phyloP scores from a whole-genome alignment of 2,329 filamentous ascomycete species.

The Malbranchea cinnamomea region DNA sequence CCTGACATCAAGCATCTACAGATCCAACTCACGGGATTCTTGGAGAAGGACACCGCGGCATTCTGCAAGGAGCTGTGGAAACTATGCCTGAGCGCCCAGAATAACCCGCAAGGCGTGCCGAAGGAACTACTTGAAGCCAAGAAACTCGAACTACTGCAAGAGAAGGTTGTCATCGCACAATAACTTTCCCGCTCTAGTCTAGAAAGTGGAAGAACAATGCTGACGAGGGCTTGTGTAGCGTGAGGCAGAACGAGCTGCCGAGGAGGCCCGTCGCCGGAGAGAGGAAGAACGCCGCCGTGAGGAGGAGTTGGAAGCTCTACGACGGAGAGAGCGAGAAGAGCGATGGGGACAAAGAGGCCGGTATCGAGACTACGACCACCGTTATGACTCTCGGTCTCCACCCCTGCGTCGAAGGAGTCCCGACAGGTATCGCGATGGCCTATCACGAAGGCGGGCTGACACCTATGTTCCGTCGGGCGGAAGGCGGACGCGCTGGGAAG shows the following conservation, averaged over 20 bases:
- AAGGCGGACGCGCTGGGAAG: constrained; percentile 17
- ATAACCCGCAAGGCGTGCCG: constrained; percentile 76
- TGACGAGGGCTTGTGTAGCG: constrained; percentile 36
- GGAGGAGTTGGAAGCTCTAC: constrained; percentile 51
- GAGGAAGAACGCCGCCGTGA: constrained; percentile 60
- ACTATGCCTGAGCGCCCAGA: constrained; percentile 76
- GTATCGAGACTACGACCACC: constrained; percentile 33
- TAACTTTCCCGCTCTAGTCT: background rate
- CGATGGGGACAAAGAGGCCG: constrained; percentile 23
- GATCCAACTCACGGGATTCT: constrained; percentile 85
- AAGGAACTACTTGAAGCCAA: constrained; percentile 92
- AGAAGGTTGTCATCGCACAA: constrained; percentile 50
- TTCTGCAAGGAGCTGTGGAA: constrained; percentile 96
- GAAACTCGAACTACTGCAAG: constrained; percentile 84
- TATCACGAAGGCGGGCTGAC: constrained; percentile 38
- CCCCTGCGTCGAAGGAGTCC: constrained; percentile 36
- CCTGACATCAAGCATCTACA: constrained; percentile 92
- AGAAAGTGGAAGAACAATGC: background rate
- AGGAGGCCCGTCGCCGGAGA: constrained; percentile 55
- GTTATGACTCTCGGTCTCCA: constrained; percentile 36
- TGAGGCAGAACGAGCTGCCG: constrained; percentile 66
- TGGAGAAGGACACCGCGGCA: constrained; percentile 74
- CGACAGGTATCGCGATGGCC: constrained; percentile 29
- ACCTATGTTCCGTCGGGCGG: constrained; percentile 39
- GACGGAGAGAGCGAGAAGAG: constrained; percentile 38